Evolutionary conservation across 2,329 filamentous ascomycete genomes (phyloP), one percentile per base, ranked within the genome.

Genomic region (Neophaeococcomyces mojaviensis): DNA sequence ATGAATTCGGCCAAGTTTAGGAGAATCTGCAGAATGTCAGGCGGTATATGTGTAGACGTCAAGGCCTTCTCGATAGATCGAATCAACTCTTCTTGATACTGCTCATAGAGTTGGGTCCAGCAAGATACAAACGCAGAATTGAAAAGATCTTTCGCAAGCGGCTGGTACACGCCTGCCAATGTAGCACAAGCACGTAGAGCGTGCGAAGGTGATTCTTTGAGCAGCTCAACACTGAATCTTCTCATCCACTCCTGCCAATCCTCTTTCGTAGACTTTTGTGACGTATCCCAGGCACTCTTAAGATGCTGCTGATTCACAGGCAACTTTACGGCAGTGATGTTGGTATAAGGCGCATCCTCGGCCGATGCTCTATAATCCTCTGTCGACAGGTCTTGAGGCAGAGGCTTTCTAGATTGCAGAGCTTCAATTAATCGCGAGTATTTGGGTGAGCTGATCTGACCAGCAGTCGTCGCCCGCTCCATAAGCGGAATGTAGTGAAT

Each of bases 221-320:
- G 75, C 6, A 98, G 74, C 46, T 95, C 94, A 28, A 95, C 90
- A 61, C 90, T 97, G 68, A 98, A 95, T 22, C 90, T 79, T 50
- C 94, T 81, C 67, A 98, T 88, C 92, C 92, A 99, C 64, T 99
- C 92, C 59, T 95, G 87, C 92, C 92, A 99, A 66, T 99, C 92
- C 62, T 99, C 92, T 58, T 89, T 88, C 8, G 92, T 99, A 0
- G 90, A 96, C 61, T 96, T 96, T 50, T 94, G 88, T 49, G 84
- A 88, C 0, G 94, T 92, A 58, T 97, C 92, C 92, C 92, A 99
- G 0, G 94, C 92, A 53, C 85, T 84, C 66, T 97, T 96, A 18
- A 99, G 73, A 70, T 98, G 94, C 53, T 97, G 89, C 41, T 95
- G 88, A 56, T 98, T 99, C 65, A 97, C 90, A 51, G 94, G 88